Percentiles rank a stretch among this genome's conserved stretches.
Conservation (phyloP, 495 filamentous ascomycete genomes). For the Aspergillus sclerotiicarbonarius region DNA sequence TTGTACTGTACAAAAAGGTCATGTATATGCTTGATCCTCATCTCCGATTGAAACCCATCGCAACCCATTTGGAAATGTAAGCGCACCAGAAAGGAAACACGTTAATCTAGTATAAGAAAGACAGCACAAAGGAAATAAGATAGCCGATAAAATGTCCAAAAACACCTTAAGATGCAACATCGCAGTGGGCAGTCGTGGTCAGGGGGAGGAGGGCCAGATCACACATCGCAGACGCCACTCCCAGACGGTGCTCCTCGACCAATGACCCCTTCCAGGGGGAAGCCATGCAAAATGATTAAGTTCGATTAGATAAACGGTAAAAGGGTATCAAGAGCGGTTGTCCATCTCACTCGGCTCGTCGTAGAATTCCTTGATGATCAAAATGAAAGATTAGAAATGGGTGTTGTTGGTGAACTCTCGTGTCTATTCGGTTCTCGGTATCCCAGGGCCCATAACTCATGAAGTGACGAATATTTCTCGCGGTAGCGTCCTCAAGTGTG, state of each 20-base stretch:
- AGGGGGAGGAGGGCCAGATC: no score
- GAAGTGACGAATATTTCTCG: conserved; percentile 16
- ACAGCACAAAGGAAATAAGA: conserved; percentile 6
- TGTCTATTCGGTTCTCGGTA: conserved; percentile 28
- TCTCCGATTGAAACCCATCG: not conserved
- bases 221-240: not conserved
- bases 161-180: conserved; percentile 8
- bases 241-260: conserved; percentile 4
- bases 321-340: conserved; percentile 22
- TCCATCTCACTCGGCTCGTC: conserved; percentile 18
- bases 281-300: conserved; percentile 17
- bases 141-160: conserved; percentile 5
- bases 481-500: not conserved
- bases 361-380: conserved; percentile 6
- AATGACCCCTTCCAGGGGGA: conserved; percentile 6
- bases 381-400: conserved; percentile 13
- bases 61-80: not conserved
- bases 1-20: conserved; percentile 19
- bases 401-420: conserved; percentile 11
- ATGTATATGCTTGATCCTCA: conserved; percentile 13
- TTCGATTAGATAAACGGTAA: conserved; percentile 17
- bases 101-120: conserved; percentile 1
- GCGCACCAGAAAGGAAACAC: conserved; percentile 3
- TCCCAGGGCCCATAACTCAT: conserved; percentile 30
- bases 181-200: conserved; percentile 2